These are phyloP conservation scores for Mucuna pruriens DNA, from an alignment of 306 rosid species.

Conservation along the genomic window DNA sequence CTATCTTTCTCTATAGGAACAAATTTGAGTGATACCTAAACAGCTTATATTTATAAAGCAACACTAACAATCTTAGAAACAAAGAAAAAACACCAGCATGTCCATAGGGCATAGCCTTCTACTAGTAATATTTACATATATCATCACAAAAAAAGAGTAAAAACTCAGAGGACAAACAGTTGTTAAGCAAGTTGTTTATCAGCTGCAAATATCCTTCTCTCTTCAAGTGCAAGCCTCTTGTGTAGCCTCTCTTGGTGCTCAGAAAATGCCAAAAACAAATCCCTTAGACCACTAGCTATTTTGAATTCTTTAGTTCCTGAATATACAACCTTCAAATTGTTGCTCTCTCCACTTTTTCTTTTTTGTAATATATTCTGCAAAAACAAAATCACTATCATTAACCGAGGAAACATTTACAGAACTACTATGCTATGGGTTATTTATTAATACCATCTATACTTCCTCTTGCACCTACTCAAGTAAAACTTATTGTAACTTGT, in stretches of 20 bases:
- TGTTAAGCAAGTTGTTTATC: not conserved
- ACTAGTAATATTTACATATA: not conserved
- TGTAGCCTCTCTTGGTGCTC: slow-evolving; percentile 53
- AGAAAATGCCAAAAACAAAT: slow-evolving; percentile 53
- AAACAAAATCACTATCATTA: slow-evolving; percentile 27
- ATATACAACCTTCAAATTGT: slow-evolving; percentile 51
- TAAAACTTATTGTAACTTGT: too few species aligned
- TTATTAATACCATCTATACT: not conserved
- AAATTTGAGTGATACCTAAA: not conserved
- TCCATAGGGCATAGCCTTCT: not conserved
- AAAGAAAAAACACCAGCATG: too few species aligned
- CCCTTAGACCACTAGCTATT: slow-evolving; percentile 48
- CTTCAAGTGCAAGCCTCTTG: slow-evolving; percentile 56
- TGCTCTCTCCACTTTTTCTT: slow-evolving; percentile 10
- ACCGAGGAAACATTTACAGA: not conserved
- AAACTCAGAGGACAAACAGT: not conserved
- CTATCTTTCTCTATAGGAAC: too few species aligned
- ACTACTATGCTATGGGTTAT: not conserved
- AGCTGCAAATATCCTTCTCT: slow-evolving; percentile 40
- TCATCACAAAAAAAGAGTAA: not conserved
- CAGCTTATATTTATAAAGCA: too few species aligned
- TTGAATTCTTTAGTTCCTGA: slow-evolving; percentile 54
- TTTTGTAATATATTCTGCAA: slow-evolving; percentile 41
- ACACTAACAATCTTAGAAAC: too few species aligned
- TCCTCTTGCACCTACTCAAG: not conserved